Evolutionary conservation across 495 filamentous ascomycete species (phyloP), one percentile per base, ranked within the genome.

Genomic region (Penicillium taxi): DNA sequence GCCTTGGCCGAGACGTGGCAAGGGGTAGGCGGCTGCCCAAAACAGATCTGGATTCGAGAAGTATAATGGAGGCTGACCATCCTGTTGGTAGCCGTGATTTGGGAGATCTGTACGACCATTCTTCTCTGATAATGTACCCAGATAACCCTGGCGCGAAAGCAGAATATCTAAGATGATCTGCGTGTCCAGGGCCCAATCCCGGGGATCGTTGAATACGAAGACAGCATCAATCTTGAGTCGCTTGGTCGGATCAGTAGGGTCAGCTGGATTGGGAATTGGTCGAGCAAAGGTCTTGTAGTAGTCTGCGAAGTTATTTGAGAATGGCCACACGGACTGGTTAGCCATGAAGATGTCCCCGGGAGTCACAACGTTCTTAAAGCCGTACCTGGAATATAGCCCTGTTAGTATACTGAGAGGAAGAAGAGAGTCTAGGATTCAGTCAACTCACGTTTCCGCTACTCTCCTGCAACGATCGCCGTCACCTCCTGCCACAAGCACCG

Each of bases 1-100:
- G 27, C 91, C 93, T 62, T 96, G 93, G 5, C 91, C 91, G 16
- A 96, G 74, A 14, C 91, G 80, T 5, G 90, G 86, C n/a, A 89
- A 73, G 37, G 77, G 84, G 58, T 90, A 87, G 13, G 63, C 67
- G 0, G 86, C 80, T 19, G 84, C 80, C 89, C 88, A 99, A 55
- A 83, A 72, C 13, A 96, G 64, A 61, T 99, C 91, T 1, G 85
- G 81, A 57, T 96, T 96, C 3, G 75, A 81, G 66, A 94, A 94
- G 64, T 80, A 95, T 1, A 96, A 60, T 17, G 65, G 68, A 0
- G 91, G 83, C 58, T 94, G 91, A 3, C 72, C 74, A 55, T 91
- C 82, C 47, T 77, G 72, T 48, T 84, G 81, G 68, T 77, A 91
- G 17, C 80, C 84, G 30, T 67, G 64, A 53, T 85, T 84, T n/a